Conservation (phyloP, 148 eudicot genomes). For the Silene conica region DNA sequence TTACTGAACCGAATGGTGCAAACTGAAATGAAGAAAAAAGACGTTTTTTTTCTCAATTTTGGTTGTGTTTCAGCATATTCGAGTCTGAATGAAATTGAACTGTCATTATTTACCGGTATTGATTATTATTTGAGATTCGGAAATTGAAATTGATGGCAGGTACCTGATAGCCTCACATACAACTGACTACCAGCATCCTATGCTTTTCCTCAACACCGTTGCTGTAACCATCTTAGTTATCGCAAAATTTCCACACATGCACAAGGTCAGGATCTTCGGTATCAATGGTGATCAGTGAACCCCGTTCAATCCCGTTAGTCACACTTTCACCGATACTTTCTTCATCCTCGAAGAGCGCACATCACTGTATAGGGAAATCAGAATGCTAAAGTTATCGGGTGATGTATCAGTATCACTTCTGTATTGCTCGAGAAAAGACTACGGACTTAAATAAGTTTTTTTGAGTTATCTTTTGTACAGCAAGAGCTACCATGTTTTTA, state of each 20-base stretch:
- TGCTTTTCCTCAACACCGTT: constrained; percentile 88
- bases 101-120: not conserved
- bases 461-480: constrained; percentile 26
- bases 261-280: constrained; percentile 94
- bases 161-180: constrained; percentile 96
- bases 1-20: too few species aligned
- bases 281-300: constrained; percentile 82
- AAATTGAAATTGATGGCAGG: constrained; percentile 33
- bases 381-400: constrained; percentile 16
- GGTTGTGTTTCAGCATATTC: not conserved
- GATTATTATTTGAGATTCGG: not conserved
- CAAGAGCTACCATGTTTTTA: constrained; percentile 7
- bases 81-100: not conserved
- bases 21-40: too few species aligned
- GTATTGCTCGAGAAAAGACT: constrained; percentile 15
- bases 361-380: constrained; percentile 35
- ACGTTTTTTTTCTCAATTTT: too few species aligned
- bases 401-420: constrained; percentile 29
- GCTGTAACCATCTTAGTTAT: constrained; percentile 70
- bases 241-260: constrained; percentile 95
- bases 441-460: constrained; percentile 23
- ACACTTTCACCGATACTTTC: constrained; percentile 17
- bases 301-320: too few species aligned
- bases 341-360: constrained; percentile 21
- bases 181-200: constrained; percentile 85